Conservation (phyloP, 495 filamentous ascomycete species). For the Podospora pseudocomata region DNA sequence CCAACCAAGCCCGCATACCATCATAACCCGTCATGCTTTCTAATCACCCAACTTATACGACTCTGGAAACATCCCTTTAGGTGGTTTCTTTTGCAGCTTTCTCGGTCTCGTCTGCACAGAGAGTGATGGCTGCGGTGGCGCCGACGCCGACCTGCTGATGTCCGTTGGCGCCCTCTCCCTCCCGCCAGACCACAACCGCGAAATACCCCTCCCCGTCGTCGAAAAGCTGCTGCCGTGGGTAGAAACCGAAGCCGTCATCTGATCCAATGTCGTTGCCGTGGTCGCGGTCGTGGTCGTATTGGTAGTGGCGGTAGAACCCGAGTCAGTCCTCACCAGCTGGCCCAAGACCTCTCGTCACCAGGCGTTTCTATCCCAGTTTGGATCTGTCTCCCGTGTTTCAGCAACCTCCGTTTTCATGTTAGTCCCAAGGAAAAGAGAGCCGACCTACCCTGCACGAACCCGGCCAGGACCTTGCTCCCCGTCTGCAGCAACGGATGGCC, state of each 20-base stretch:
- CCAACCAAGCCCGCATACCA: background rate
- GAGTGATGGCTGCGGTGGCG: background rate
- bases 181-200: background rate
- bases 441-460: conserved; percentile 87
- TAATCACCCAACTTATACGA: conserved; percentile 24
- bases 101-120: conserved; percentile 29
- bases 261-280: background rate
- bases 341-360: conserved; percentile 49
- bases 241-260: background rate
- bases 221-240: background rate
- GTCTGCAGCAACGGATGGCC: conserved; percentile 96
- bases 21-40: background rate
- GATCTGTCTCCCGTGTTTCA: conserved; percentile 45
- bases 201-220: background rate
- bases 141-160: background rate
- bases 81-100: conserved; percentile 48
- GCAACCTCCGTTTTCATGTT: background rate
- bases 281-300: background rate
- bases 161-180: background rate
- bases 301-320: background rate
- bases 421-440: conserved; percentile 1
- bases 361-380: conserved; percentile 76
- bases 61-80: conserved; percentile 30
- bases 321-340: background rate
- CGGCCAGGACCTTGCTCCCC: conserved; percentile 90